Evolutionary conservation across 495 filamentous ascomycete genomes (phyloP), one percentile per base, ranked within the genome.

Genomic region (Evernia prunastri): DNA sequence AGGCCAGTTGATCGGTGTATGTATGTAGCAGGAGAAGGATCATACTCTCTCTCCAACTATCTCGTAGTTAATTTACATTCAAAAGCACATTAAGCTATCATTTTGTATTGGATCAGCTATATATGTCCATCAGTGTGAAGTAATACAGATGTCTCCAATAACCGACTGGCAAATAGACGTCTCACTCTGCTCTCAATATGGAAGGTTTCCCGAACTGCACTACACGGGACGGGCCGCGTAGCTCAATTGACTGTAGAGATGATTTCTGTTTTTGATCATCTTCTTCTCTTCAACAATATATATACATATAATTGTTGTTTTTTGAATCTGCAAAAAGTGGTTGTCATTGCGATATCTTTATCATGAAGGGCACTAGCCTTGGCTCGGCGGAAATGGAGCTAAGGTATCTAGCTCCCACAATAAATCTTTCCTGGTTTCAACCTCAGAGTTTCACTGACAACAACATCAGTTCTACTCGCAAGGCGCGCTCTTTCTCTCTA

Each of bases 351-450:
- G 33, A 7, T 3, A 8, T 7, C 33, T 7, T 35, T 4, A 17
- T 33, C 7, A 54, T 54, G 51, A 29, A 54, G 51, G 15, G 27
- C 29, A 7, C 51, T 54, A 54, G 51, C 27, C 3, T 33, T 10
- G 29, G 27, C 51, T 54, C 18, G 15, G 29, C 29, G 29, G 29
- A 20, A 33, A 54, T 54, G 51, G 29, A 54, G 51, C 51, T 54
- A 54, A 54, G 51, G 15, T 54, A 54, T 31, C 7, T 54, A 54
- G 51, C 18, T 33, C 29, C 51, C 51, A 33, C 51, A 54, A 54
- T 17, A 33, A 54, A 33, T 17, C 0, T 8, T 33, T 33, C 51
- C 15, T 35, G 6, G 6, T 33, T 25, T 31, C 27, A 53, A 31
- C 27, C 45, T 51, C 10, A 12, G 23, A 53, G 25, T 31, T 13